These are phyloP conservation scores for Daedalea quercina DNA, from an alignment of 768 basidiomycete genomes.

Conservation along the genomic window DNA sequence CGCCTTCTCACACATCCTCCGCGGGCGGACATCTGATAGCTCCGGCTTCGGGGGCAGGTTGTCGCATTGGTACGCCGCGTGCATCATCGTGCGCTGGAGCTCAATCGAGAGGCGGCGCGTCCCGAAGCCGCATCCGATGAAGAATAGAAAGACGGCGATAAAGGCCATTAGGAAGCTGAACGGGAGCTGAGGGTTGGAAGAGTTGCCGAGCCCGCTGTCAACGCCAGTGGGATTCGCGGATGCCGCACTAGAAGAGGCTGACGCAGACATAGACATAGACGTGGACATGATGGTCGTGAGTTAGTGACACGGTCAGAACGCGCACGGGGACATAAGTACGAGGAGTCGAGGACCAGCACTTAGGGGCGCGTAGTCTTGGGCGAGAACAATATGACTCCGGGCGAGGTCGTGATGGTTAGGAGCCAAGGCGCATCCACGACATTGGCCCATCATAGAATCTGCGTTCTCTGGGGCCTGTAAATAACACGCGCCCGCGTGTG, in stretches of 20 bases:
- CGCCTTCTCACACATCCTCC: not conserved
- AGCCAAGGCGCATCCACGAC: too few species aligned
- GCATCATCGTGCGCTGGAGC: constrained; percentile 16
- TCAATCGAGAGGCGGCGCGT: constrained; percentile 17
- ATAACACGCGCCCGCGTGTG: too few species aligned
- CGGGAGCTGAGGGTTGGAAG: constrained; percentile 17
- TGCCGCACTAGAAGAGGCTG: not conserved
- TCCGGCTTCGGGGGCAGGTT: constrained; percentile 7
- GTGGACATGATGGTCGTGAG: not conserved
- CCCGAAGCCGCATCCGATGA: constrained; percentile 22
- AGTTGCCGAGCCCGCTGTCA: not conserved
- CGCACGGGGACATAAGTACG: too few species aligned
- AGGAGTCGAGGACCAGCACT: too few species aligned
- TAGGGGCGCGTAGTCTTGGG: too few species aligned
- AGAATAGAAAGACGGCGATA: constrained; percentile 23
- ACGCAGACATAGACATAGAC: constrained; percentile 5
- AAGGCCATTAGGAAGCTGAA: constrained; percentile 26
- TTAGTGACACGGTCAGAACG: too few species aligned
- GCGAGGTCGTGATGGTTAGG: too few species aligned
- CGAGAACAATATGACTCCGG: too few species aligned
- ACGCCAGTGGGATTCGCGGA: too few species aligned
- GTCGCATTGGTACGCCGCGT: not conserved
- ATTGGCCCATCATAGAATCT: too few species aligned
- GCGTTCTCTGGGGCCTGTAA: too few species aligned
- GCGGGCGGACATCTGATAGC: constrained; percentile 17